Conservation (phyloP, 2,329 filamentous ascomycete genomes). For the Scleromitrula shiraiana region DNA sequence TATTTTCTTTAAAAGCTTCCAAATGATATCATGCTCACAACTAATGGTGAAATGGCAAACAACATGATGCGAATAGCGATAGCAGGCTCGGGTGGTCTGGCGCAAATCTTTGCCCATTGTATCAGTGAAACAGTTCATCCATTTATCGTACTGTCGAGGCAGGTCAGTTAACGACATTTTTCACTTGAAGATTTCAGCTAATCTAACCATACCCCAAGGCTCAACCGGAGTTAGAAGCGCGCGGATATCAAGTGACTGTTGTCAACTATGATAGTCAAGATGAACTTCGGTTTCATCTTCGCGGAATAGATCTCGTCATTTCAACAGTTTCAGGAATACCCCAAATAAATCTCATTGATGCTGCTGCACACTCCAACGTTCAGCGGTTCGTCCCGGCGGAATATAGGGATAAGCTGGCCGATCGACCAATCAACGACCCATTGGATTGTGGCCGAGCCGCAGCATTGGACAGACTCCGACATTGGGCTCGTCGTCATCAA, state of each 20-base stretch:
- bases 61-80: slow-evolving; percentile 50
- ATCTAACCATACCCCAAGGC: slow-evolving; percentile 20
- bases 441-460: slow-evolving; percentile 52
- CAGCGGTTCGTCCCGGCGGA: slow-evolving; percentile 66
- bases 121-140: slow-evolving; percentile 58
- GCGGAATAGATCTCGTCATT: slow-evolving; percentile 65
- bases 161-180: slow-evolving; percentile 38
- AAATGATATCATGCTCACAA: background rate
- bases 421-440: slow-evolving; percentile 46
- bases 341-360: slow-evolving; percentile 65
- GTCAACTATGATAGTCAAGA: slow-evolving; percentile 58
- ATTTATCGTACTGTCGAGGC: slow-evolving; percentile 62
- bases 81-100: slow-evolving; percentile 53
- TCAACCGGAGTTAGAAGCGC: slow-evolving; percentile 31
- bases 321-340: slow-evolving; percentile 61
- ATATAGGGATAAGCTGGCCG: slow-evolving; percentile 57
- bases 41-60: slow-evolving; percentile 1
- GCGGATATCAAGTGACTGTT: slow-evolving; percentile 54
- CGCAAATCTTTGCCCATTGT: slow-evolving; percentile 48
- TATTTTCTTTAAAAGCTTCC: background rate
- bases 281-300: slow-evolving; percentile 56
- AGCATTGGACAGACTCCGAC: slow-evolving; percentile 48
- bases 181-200: background rate
- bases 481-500: slow-evolving; percentile 41
- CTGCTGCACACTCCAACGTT: slow-evolving; percentile 56